Base-by-base conservation (phyloP, 305 asterid species). In the Coffea humblotiana region DNA sequence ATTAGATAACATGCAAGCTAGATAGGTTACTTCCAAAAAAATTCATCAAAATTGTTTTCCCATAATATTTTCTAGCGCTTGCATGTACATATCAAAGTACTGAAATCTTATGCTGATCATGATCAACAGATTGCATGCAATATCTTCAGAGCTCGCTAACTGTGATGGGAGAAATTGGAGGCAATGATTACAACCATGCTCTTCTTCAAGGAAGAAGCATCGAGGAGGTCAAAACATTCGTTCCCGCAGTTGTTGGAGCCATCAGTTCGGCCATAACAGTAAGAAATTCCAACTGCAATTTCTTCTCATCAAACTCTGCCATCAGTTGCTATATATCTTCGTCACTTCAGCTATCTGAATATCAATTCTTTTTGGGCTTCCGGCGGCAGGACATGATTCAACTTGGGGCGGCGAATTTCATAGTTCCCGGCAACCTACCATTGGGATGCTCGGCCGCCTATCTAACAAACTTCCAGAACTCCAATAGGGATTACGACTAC, bases 121-220 rank as follows among this genome's bases (percentile, higher is more conserved):
- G 40, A 37, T 37, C 40, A 37, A 37, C 40, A 37, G 40, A 37
- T 37, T 37, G 40, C 40, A 37, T 4, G 40, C 40, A 37, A 37
- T 80, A 56, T 72, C 78, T 86, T 8, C 11, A 40, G 45, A 76
- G 35, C 49, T 81, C 85, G 6, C 77, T 86, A 21, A 48, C 79
- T 61, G 32, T 79, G 21, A 35, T 86, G 85, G 89, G 89, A 21
- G 88, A 84, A 82, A 82, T 86, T 16, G 89, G 89, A 23, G 89
- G 86, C 25, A 86, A 86, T 52, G 89, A 86, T 75, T 84, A 82
- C 67, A 77, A 80, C 71, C 23, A 64, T 60, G 78, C 89, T 56
- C 48, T 86, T 0, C 29, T 65, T 25, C 8, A 32, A 23, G 86
- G 88, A 29, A 73, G 19, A 37, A 61, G 65, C 1, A 19, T 25